Base-by-base conservation (phyloP, 2,329 filamentous ascomycete genomes). In the Botrytis pseudocinerea region DNA sequence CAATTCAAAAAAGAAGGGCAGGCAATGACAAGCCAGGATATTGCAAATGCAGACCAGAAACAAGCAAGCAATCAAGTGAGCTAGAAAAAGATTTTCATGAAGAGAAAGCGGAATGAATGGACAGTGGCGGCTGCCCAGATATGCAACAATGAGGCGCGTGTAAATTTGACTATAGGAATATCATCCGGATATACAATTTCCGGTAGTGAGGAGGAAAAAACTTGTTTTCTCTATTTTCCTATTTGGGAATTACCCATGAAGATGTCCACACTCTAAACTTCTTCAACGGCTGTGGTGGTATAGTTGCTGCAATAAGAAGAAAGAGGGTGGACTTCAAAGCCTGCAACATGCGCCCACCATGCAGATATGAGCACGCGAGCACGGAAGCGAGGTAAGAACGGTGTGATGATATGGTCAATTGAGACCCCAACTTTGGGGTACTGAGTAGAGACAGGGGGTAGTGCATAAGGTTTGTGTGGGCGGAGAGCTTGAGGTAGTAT, bases 401-500 rank as follows among this genome's bases (percentile, higher is more conserved):
- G 63, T 28, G 22, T 65, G 35, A 25, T 48, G 32, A 65, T n/a
- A 10, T 48, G 32, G 25, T n/a, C 0, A 25, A 35, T 10, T 14
- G 46, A 48, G 28, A 65, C 63, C 63, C 63, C 63, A 65, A 38
- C 20, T 48, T 68, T 68, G 51, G 35, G 65, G n/a, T 57, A 48
- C 2, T 32, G 25, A 68, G 12, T 40, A 28, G 42, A 22, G 35
- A 57, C 48, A 57, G 25, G 65, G 62, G 65, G 25, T 32, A 42
- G 28, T 68, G 65, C 65, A 68, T 68, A 16, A 68, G 65, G 48
- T 68, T 48, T 57, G 48, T 68, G 65, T 57, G 48, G 48, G 61
- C 44, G 40, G 61, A 28, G 16, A 62, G n/a, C n/a, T 57, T 18
- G n/a, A 68, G 48, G 65, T 57, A 57, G 48, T 16, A 57, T 32